These are phyloP conservation scores for Tricholoma bakamatsutake DNA, from an alignment of 768 basidiomycete species.

Conservation along the genomic window DNA sequence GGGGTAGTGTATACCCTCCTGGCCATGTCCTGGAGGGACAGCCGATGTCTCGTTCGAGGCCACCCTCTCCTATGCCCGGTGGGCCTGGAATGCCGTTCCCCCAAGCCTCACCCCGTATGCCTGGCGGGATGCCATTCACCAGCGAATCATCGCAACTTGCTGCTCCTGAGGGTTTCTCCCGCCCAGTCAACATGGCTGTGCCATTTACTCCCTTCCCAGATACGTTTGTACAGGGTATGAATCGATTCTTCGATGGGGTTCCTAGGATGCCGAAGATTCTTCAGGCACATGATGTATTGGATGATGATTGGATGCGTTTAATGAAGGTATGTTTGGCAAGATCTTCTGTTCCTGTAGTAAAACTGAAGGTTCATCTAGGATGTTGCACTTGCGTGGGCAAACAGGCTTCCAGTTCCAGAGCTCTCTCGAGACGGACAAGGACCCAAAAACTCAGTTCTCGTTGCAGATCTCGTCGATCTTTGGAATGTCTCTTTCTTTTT, in stretches of 20 bases:
- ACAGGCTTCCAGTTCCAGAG: slow-evolving; percentile 62
- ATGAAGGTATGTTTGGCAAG: slow-evolving; percentile 50
- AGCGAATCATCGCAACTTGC: slow-evolving; percentile 39
- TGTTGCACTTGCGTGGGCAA: slow-evolving; percentile 68
- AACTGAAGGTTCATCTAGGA: slow-evolving; percentile 39
- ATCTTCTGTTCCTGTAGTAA: not conserved
- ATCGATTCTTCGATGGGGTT: slow-evolving; percentile 57
- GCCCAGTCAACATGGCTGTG: slow-evolving; percentile 62
- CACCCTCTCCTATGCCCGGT: slow-evolving; percentile 51
- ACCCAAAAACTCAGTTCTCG: slow-evolving; percentile 53
- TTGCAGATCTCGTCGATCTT: slow-evolving; percentile 68
- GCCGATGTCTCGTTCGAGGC: slow-evolving; percentile 38
- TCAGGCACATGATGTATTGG: slow-evolving; percentile 69
- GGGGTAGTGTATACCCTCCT: slow-evolving; percentile 41
- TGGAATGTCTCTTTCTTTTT: slow-evolving; percentile 80
- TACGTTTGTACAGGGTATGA: slow-evolving; percentile 74
- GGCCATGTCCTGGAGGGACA: slow-evolving; percentile 56
- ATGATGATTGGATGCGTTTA: slow-evolving; percentile 76
- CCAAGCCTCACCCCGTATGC: slow-evolving; percentile 29
- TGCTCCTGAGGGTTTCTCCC: slow-evolving; percentile 69
- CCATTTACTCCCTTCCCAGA: slow-evolving; percentile 65
- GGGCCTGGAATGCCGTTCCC: slow-evolving; percentile 13
- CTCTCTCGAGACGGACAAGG: slow-evolving; percentile 39
- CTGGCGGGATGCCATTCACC: slow-evolving; percentile 20
- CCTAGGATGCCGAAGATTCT: slow-evolving; percentile 72